Percentiles rank a stretch among this genome's conserved stretches.
phyloP scores from a whole-genome alignment of 805 yeast genomes.

The Starmerella geochares region DNA sequence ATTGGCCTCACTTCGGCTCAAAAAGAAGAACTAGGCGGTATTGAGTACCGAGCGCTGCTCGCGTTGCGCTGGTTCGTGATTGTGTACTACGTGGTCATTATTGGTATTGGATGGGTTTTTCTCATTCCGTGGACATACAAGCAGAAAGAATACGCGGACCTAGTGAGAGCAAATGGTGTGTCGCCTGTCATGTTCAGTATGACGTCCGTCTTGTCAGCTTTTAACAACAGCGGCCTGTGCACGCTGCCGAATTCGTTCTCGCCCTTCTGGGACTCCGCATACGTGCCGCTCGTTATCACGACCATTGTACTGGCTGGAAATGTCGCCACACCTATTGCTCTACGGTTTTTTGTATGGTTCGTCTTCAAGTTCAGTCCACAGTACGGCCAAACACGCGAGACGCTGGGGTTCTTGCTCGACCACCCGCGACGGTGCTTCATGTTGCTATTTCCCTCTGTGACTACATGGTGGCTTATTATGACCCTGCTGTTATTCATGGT shows the following conservation, averaged over 20 bases:
- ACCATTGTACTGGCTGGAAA: slow-evolving; percentile 83
- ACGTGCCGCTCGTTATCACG: slow-evolving; percentile 49
- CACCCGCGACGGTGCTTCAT: slow-evolving; percentile 98
- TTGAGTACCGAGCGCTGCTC: slow-evolving; percentile 84
- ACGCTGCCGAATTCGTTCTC: slow-evolving; percentile 72
- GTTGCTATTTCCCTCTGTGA: slow-evolving; percentile 76
- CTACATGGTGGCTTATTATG: slow-evolving; percentile 84
- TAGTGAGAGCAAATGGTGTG: slow-evolving; percentile 47
- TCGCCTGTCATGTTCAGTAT: slow-evolving; percentile 89
- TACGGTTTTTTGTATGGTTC: slow-evolving; percentile 76
- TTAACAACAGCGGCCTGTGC: slow-evolving; percentile 78
- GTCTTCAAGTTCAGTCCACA: slow-evolving; percentile 58
- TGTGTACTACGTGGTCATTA: slow-evolving; percentile 60
- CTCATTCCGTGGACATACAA: slow-evolving; percentile 40
- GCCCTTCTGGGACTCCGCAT: slow-evolving; percentile 54
- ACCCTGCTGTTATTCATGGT: slow-evolving; percentile 64
- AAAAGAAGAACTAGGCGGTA: slow-evolving; percentile 93
- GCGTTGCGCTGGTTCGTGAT: slow-evolving; percentile 54
- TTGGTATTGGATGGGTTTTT: slow-evolving; percentile 46
- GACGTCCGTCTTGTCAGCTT: slow-evolving; percentile 68
- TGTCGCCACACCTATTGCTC: slow-evolving; percentile 81
- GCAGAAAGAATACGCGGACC: slow-evolving; percentile 22
- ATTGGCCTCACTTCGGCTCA: slow-evolving; percentile 71
- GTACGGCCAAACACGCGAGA: slow-evolving; percentile 42
- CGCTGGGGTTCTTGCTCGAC: slow-evolving; percentile 74